Percentiles rank a stretch among this genome's conserved stretches.
phyloP scores from a whole-genome alignment of 2,329 filamentous ascomycete species.

The Fusarium oxysporum region DNA sequence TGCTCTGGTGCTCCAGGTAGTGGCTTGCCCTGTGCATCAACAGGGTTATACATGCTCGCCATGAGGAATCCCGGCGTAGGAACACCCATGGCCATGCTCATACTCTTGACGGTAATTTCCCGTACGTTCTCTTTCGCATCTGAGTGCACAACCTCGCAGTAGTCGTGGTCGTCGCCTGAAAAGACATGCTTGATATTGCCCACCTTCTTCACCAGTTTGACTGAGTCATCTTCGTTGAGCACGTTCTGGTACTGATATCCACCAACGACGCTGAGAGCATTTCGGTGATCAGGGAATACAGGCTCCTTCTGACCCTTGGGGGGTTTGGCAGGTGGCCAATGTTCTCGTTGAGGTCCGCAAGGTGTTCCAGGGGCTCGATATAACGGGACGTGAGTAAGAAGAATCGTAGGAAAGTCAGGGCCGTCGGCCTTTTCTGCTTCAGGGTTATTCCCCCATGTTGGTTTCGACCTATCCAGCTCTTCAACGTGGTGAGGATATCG shows the following conservation, averaged over 20 bases:
- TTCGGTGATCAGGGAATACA: constrained; percentile 73
- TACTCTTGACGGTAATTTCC: constrained; percentile 95
- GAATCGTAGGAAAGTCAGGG: constrained; percentile 82
- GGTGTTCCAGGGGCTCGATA: constrained; percentile 85
- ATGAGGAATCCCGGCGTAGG: constrained; percentile 87
- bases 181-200: constrained; percentile 89
- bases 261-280: constrained; percentile 79
- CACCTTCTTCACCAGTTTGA: constrained; percentile 78
- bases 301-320: constrained; percentile 67
- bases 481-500: constrained; percentile 70
- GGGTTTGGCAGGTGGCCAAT: constrained; percentile 77
- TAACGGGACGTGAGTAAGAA: constrained; percentile 91
- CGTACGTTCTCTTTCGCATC: constrained; percentile 72
- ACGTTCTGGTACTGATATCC: constrained; percentile 99
- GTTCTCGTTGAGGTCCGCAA: constrained; percentile 88
- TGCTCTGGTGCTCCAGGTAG: constrained; percentile 55
- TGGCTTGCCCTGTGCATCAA: constrained; percentile 70
- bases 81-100: constrained; percentile 97
- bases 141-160: constrained; percentile 89
- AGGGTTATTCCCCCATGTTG: constrained; percentile 30
- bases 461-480: constrained; percentile 62
- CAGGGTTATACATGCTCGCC: constrained; percentile 91
- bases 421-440: constrained; percentile 57
- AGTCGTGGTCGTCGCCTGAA: constrained; percentile 97
- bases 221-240: constrained; percentile 79